phyloP scores from a whole-genome alignment of 108 stramenopile species.

The Skeletonema grethae region DNA sequence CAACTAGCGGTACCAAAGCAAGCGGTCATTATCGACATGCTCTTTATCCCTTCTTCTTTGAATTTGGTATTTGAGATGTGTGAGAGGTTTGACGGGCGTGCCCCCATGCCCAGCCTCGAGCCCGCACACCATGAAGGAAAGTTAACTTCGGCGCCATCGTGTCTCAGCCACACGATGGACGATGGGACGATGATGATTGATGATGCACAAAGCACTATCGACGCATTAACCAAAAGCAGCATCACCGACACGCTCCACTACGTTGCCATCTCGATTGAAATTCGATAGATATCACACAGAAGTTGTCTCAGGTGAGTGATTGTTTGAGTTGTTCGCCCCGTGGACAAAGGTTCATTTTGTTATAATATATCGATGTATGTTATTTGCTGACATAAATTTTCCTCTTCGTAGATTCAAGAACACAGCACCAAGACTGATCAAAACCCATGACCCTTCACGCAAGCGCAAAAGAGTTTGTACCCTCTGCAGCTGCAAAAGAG shows the following conservation, averaged over 20 bases:
- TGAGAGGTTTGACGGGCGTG: too few relatives aligned
- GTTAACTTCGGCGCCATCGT: neutral
- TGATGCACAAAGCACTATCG: neutral
- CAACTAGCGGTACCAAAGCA: too few relatives aligned
- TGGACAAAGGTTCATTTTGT: neutral
- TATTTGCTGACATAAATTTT: neutral
- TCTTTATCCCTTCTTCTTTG: too few relatives aligned
- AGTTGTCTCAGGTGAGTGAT: neutral
- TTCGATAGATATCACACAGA: neutral
- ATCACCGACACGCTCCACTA: neutral
- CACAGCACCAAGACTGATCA: neutral
- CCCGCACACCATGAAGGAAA: too few relatives aligned
- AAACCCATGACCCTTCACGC: constrained; percentile 14
- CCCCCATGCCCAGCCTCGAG: too few relatives aligned
- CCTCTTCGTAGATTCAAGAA: neutral
- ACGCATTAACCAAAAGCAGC: neutral
- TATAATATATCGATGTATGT: too few relatives aligned
- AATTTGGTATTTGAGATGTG: too few relatives aligned
- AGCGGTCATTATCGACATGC: too few relatives aligned
- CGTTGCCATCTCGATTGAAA: constrained; percentile 1
- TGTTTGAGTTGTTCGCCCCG: neutral
- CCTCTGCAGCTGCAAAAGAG: constrained; percentile 30
- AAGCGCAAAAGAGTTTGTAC: constrained; percentile 20
- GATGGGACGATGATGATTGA: neutral
- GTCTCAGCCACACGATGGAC: neutral